Base-by-base conservation (phyloP, 768 basidiomycete species). In the Lactarius quietus region DNA sequence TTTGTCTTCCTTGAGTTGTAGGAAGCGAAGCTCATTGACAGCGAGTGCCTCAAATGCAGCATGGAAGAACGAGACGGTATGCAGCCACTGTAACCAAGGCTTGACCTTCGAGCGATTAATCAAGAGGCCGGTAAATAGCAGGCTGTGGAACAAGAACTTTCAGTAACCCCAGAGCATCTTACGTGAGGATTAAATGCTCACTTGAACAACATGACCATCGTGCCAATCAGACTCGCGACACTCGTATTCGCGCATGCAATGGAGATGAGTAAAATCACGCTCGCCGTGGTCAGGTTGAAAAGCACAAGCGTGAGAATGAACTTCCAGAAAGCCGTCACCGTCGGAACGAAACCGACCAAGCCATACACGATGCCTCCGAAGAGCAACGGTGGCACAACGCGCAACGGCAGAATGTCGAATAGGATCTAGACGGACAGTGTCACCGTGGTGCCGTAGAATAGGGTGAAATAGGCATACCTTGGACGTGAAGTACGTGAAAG, bases 141-240 rank as follows among this genome's bases (percentile, higher is more conserved):
- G 80, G 74, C 96, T 98, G 72, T 6, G 20, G 17, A 9, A 18
- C 18, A 43, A 17, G 12, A 38, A 26, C 14, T 3, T 45, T 72
- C 57, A 68, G 57, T 48, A n/a, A 10, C 3, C 54, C n/a, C n/a
- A 38, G 17, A 26, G 20, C n/a, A n/a, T n/a, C n/a, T n/a, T n/a
- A 51, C 56, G 61, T 59, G 65, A n/a, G 31, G 33, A 39, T 41
- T 26, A 64, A 0, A 82, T 6, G 28, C 93, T 73, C 70, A 98
- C 95, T 99, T 99, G 86, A 95, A 98, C 59, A 99, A 81, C 96
- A 99, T 98, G 70, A 97, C 84, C 65, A 98, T 76, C 4, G 94
- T 97, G 35, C 96, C 97, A n/a, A 94, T 85, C 63, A 98, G 79
- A 72, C 92, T 96, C 2, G 95, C 96, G 33, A 99, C 87, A 61